These are phyloP conservation scores for Hypoxylon sp. DNA, from an alignment of 2,329 filamentous ascomycete species.

Conservation along the genomic window DNA sequence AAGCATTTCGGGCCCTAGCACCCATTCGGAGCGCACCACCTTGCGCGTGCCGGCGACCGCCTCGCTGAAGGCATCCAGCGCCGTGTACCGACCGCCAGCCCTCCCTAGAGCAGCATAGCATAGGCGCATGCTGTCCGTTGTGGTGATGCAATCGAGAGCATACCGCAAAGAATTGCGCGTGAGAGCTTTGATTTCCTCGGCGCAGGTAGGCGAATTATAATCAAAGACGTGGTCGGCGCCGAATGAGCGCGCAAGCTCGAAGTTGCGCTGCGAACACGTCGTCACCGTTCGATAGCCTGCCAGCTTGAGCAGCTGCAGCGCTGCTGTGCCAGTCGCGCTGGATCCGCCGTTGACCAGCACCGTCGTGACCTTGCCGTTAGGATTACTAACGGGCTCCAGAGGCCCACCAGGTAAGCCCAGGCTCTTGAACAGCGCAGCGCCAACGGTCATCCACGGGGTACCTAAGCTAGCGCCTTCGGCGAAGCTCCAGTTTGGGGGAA, in stretches of 20 bases:
- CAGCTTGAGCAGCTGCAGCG: conserved; percentile 4
- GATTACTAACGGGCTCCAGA: background rate
- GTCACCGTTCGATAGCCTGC: background rate
- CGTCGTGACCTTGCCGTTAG: background rate
- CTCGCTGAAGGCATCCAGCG: background rate
- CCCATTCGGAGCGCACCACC: background rate
- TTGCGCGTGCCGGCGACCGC: background rate
- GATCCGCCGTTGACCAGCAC: conserved; percentile 10
- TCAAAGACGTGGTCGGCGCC: conserved; percentile 6
- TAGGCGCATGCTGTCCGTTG: background rate
- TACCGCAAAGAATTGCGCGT: background rate
- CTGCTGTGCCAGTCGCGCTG: conserved; percentile 2
- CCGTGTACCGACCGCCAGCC: conserved; percentile 8
- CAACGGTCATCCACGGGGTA: background rate
- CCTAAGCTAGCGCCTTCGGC: background rate
- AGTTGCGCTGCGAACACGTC: conserved; percentile 9
- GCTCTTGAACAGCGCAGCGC: background rate
- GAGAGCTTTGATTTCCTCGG: background rate
- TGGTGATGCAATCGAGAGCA: conserved; percentile 10
- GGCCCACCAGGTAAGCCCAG: background rate
- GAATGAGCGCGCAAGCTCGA: background rate
- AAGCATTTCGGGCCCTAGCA: background rate
- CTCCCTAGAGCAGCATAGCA: conserved; percentile 11
- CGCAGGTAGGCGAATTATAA: background rate
- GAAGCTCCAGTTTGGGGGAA: background rate